These are phyloP conservation scores for Chaetomium sp. DNA, from an alignment of 2,329 filamentous ascomycete species.

Conservation along the genomic window DNA sequence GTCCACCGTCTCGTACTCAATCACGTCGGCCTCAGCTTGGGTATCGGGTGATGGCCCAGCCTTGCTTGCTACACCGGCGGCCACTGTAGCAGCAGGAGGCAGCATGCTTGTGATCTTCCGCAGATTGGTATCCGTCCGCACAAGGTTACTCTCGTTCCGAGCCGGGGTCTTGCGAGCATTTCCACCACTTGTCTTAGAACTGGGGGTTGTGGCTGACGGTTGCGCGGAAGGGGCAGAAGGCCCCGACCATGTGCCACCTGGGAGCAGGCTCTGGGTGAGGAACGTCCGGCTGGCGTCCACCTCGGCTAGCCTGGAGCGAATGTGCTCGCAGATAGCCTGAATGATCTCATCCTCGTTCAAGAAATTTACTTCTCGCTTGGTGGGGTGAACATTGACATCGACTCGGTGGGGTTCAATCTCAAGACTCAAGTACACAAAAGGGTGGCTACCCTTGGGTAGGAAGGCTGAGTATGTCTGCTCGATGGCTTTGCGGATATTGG, in stretches of 20 bases:
- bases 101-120: conserved; percentile 98
- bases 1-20: conserved; percentile 66
- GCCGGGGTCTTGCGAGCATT: conserved; percentile 38
- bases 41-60: conserved; percentile 24
- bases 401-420: conserved; percentile 89
- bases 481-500: conserved; percentile 77
- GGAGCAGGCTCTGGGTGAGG: conserved; percentile 84
- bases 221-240: conserved; percentile 21
- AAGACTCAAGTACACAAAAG: conserved; percentile 86
- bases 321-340: conserved; percentile 72
- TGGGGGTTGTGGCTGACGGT: conserved; percentile 24
- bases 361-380: conserved; percentile 94
- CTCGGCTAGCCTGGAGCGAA: conserved; percentile 69
- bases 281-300: conserved; percentile 94
- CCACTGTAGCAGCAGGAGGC: conserved; percentile 44
- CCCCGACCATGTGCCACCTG: conserved; percentile 46
- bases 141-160: conserved; percentile 77
- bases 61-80: conserved; percentile 28
- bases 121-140: conserved; percentile 80
- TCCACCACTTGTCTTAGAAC: conserved; percentile 33
- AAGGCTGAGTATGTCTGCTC: conserved; percentile 87
- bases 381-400: conserved; percentile 96
- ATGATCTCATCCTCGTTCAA: conserved; percentile 96
- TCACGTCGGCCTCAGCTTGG: conserved; percentile 33
- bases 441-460: conserved; percentile 87